Evolutionary conservation across 495 filamentous ascomycete species (phyloP).

Genomic region (Penicillium canariense): DNA sequence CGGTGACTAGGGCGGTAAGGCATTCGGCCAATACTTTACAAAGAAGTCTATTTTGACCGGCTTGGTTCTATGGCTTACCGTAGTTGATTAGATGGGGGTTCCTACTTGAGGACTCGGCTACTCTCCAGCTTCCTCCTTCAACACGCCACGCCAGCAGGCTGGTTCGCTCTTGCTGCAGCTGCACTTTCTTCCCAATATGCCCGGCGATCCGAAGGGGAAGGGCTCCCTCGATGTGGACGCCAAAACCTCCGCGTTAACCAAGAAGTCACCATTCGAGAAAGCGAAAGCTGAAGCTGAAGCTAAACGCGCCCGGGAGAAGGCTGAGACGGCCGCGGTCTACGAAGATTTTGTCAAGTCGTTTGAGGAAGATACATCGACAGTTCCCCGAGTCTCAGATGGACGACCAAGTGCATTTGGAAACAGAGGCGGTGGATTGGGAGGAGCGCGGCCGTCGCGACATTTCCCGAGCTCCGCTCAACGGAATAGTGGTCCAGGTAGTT

Average conservation of each 20-base stretch:
- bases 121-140: background rate
- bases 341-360: slow-evolving; percentile 91
- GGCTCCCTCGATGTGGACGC: slow-evolving; percentile 82
- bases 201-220: slow-evolving; percentile 45
- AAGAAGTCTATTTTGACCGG: no score
- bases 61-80: no score
- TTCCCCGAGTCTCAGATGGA: slow-evolving; percentile 21
- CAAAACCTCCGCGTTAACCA: slow-evolving; percentile 77
- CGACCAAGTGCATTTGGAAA: slow-evolving; percentile 35
- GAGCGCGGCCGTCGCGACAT: slow-evolving; percentile 52
- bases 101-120: background rate
- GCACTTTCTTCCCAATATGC: slow-evolving; percentile 35
- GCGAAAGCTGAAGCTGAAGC: slow-evolving; percentile 92
- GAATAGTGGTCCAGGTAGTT: slow-evolving; percentile 72
- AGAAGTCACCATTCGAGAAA: slow-evolving; percentile 89
- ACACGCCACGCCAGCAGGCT: slow-evolving; percentile 1
- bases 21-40: no score
- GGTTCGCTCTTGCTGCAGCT: slow-evolving; percentile 19
- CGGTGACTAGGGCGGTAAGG: no score
- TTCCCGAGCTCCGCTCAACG: slow-evolving; percentile 50
- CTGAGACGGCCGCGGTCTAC: slow-evolving; percentile 85
- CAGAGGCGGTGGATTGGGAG: slow-evolving; percentile 40
- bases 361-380: slow-evolving; percentile 61
- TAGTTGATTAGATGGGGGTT: background rate
- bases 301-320: slow-evolving; percentile 81